phyloP scores from a whole-genome alignment of 768 basidiomycete genomes.

The Rhizopogon roseolus region DNA sequence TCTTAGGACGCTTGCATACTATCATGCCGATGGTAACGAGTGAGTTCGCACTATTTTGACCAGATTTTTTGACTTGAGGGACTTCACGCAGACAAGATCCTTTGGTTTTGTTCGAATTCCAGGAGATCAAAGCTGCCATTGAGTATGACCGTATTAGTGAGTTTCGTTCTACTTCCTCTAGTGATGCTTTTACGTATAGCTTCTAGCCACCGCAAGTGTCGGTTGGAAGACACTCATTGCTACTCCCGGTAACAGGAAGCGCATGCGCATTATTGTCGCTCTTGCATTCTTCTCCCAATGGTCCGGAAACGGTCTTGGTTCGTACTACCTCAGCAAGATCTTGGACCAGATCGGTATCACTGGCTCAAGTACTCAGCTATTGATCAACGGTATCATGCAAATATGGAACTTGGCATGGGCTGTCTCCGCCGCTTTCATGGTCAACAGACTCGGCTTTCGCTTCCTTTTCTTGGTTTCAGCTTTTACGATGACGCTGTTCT shows the following conservation, averaged over 20 bases:
- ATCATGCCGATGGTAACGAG: slow-evolving; percentile 76
- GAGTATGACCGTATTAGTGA: slow-evolving; percentile 52
- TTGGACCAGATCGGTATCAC: slow-evolving; percentile 66
- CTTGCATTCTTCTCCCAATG: slow-evolving; percentile 83
- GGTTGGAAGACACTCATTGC: slow-evolving; percentile 67
- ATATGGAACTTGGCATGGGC: slow-evolving; percentile 77
- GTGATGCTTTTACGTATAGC: not conserved
- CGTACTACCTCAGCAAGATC: slow-evolving; percentile 76
- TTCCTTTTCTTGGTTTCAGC: slow-evolving; percentile 60
- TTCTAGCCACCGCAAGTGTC: slow-evolving; percentile 46
- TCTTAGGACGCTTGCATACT: slow-evolving; percentile 66
- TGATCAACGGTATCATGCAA: slow-evolving; percentile 84
- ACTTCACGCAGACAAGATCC: slow-evolving; percentile 44
- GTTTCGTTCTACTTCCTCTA: not conserved
- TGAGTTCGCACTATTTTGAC: slow-evolving; percentile 19
- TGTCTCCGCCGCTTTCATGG: slow-evolving; percentile 48
- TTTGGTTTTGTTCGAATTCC: slow-evolving; percentile 67
- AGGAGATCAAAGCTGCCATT: slow-evolving; percentile 78
- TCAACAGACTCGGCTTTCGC: slow-evolving; percentile 68
- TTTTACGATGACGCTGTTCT: slow-evolving; percentile 59
- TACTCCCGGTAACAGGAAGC: slow-evolving; percentile 68
- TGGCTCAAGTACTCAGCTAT: slow-evolving; percentile 55
- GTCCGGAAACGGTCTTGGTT: slow-evolving; percentile 83
- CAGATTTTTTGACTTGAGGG: not conserved
- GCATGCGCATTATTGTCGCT: slow-evolving; percentile 72